Base-by-base conservation (phyloP, 176 grass and related monocot genomes). In the Thinopyrum elongatum region DNA sequence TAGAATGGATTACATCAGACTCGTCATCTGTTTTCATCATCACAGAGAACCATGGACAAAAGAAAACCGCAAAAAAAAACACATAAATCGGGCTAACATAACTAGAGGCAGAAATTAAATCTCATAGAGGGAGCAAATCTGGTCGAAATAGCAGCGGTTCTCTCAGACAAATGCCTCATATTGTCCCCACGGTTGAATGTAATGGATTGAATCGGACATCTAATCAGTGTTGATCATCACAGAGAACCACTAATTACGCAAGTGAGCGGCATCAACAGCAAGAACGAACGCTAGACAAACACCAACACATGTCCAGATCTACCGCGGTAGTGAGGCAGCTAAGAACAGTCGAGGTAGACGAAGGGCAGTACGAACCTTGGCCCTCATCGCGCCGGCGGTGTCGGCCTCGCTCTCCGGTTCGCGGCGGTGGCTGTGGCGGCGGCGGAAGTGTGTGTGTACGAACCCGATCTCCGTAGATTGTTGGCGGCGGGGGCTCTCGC, bases 21-120 rank as follows among this genome's bases (percentile, higher is more conserved):
- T 91, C 86, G 90, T 91, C 86, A 91, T 91, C 90, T 88, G 69
- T 91, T 65, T 77, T 88, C 2, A 11, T 91, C 86, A 82, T 88
- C 72, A 77, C 22, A 5, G 83, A 85, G 83, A 85, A 85, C 61
- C 0, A 61, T 33, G 15, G 1, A 22, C 57, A 61, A 31, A 21
- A 0, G 3, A 34, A 9, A 44, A 21, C 53, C 2, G 2, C 12
- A 29, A 28, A 8, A 15, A 78, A 16, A 15, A 12, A 42, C 0
- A 10, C 6, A 25, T 5, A 3, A 41, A 13, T 58, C 21, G 2
- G 7, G 21, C 0, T 9, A 26, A 63, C 9, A 16, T 10, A 10
- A 12, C 53, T 53, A 57, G 2, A 22, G 7, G 49, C 16, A 19
- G 2, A 7, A 62, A 62, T 1, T 8, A 22, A 0, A 58, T 58